Percentiles rank a stretch among this genome's conserved stretches.
phyloP scores from a whole-genome alignment of 2,329 filamentous ascomycete genomes.

The Diaporthe capsici region DNA sequence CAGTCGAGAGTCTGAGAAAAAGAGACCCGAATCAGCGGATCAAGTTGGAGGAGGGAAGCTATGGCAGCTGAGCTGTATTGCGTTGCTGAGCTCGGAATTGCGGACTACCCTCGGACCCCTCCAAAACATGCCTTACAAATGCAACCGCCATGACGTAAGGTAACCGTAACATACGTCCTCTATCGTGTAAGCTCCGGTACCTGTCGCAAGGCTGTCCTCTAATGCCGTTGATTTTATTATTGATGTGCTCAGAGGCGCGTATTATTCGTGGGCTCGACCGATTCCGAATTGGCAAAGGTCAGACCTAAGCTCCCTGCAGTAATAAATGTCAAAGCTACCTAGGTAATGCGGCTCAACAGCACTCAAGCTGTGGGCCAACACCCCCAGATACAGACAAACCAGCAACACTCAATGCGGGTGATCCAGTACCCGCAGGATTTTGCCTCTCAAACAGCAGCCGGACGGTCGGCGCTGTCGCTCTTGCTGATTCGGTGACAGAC shows the following conservation, averaged over 20 bases:
- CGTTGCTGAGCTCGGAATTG: conserved; percentile 27
- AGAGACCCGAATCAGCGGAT: conserved; percentile 1
- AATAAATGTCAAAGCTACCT: background rate
- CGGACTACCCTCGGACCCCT: conserved; percentile 9
- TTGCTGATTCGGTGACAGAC: background rate
- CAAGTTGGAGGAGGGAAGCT: background rate
- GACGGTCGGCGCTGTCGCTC: too few relatives aligned
- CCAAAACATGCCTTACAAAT: conserved; percentile 11
- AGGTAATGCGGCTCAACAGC: background rate
- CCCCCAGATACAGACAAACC: background rate
- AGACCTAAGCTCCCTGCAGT: background rate
- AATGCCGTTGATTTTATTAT: background rate
- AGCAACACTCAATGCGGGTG: background rate
- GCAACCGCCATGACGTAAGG: conserved; percentile 17
- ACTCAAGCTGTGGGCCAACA: background rate
- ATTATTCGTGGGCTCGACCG: background rate
- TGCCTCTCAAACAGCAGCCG: background rate
- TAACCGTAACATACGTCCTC: background rate
- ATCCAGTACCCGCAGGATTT: too few relatives aligned
- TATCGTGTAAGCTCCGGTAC: background rate
- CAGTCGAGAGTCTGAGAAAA: background rate
- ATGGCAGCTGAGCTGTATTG: background rate
- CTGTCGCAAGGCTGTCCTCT: background rate
- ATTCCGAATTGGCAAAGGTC: background rate
- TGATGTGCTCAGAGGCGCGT: background rate